Evolutionary conservation across 2,329 filamentous ascomycete species (phyloP).

Genomic region (Ilyonectria sp.): DNA sequence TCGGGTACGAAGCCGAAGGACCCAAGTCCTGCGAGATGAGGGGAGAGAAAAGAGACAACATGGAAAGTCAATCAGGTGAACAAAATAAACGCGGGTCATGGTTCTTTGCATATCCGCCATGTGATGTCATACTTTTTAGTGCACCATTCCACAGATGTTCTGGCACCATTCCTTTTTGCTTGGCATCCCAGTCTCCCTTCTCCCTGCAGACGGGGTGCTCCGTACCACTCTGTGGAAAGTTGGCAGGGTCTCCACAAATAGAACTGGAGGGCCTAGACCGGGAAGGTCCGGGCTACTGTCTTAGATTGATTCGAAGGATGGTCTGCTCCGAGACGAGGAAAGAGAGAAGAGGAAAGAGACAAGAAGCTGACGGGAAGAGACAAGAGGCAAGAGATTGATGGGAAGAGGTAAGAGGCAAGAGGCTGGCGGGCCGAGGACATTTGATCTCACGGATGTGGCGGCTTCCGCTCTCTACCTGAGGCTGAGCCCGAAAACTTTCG

Average conservation of each 20-base stretch:
- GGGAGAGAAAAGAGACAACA: not conserved
- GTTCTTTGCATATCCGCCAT: not conserved
- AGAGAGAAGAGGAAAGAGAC: constrained; percentile 28
- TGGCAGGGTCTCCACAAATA: not conserved
- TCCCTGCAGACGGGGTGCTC: too few relatives aligned
- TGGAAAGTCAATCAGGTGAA: not conserved
- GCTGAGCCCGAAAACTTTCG: not conserved
- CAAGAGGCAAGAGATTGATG: not conserved
- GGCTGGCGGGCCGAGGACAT: not conserved
- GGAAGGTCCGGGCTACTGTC: not conserved
- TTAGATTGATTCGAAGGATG: not conserved
- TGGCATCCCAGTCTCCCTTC: too few relatives aligned
- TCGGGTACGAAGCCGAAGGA: not conserved
- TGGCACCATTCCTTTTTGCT: too few relatives aligned
- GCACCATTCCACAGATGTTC: not conserved
- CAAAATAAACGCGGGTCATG: not conserved
- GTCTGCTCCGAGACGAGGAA: not conserved
- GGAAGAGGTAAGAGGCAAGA: constrained; percentile 6
- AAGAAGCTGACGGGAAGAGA: constrained; percentile 14
- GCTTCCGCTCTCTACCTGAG: not conserved
- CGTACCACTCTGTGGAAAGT: not conserved
- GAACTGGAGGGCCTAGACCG: not conserved
- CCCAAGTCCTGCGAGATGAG: not conserved
- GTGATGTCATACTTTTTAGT: not conserved
- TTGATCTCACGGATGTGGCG: not conserved